Evolutionary conservation across 805 yeast species (phyloP).

Genomic region (Middelhovenomyces tepae): DNA sequence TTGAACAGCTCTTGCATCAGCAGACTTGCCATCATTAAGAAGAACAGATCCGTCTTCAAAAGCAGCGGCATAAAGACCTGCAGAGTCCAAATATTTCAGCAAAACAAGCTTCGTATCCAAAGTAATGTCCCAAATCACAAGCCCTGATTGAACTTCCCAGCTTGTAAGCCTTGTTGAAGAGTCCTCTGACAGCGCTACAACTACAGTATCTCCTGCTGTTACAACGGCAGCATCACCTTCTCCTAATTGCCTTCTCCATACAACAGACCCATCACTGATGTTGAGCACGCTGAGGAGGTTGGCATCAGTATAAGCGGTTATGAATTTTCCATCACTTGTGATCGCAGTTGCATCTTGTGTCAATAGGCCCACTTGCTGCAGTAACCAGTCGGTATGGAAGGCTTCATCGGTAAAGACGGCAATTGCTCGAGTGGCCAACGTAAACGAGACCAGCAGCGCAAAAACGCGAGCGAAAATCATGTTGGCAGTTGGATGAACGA

Average conservation of each 20-base stretch:
- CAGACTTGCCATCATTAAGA: too few species aligned
- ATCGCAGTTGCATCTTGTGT: constrained; percentile 10
- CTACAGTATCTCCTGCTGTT: not conserved
- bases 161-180: not conserved
- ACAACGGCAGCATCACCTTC: not conserved
- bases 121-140: not conserved
- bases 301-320: constrained; percentile 12
- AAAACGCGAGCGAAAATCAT: too few species aligned
- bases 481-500: too few species aligned
- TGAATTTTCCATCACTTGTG: constrained; percentile 13
- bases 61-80: not conserved
- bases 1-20: too few species aligned
- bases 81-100: not conserved
- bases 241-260: constrained; percentile 21
- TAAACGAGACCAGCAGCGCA: too few species aligned
- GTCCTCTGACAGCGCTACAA: not conserved
- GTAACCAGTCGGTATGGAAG: constrained; percentile 26
- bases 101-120: not conserved
- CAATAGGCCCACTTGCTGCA: constrained; percentile 20
- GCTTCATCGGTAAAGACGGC: constrained; percentile 30
- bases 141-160: not conserved
- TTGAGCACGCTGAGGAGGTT: constrained; percentile 19
- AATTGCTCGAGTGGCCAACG: constrained; percentile 8
- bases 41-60: too few species aligned
- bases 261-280: constrained; percentile 18